Base-by-base conservation (phyloP, 345 rosid genomes). In the Citrus reticulata region DNA sequence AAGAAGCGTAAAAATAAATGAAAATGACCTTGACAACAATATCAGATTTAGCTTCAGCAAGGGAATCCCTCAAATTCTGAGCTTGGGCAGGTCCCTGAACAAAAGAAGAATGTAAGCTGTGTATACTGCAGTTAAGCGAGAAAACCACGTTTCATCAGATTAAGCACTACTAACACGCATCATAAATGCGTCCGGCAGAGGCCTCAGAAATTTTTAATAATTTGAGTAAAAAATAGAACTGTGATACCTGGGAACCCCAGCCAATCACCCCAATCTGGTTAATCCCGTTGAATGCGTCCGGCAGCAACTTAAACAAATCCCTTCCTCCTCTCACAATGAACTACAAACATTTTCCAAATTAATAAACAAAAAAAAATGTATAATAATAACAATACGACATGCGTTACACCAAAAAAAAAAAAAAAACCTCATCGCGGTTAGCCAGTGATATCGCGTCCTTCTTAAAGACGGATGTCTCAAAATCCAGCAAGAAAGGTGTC, bases 271-370 rank as follows among this genome's bases (percentile, higher is more conserved):
- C 98, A 65, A 95, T 95, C 85, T 95, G 98, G 86, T 91, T 91
- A 79, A 95, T 85, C n/a, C 98, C 98, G 78, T 89, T 92, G 82
- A 95, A 89, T 40, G 97, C 97, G 73, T 91, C 95, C 0, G 93
- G 94, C 74, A 93, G 85, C 89, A 90, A 83, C 40, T 88, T 86
- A 89, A 95, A 95, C 87, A 95, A 86, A 80, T 95, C 91, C 69
- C 98, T 91, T 39, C 98, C 97, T 80, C 98, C 98, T 91, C 92
- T 95, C 87, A 95, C 99, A 83, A 93, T 93, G 83, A 86, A 93
- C 99, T 95, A 60, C 80, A 80, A 60, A 39, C 32, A 46, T 20
- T 46, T 37, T 61, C 9, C 29, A 62, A 60, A 42, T 67, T 40
- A 1, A 17, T 11, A 30, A 9, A 37, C 32, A 35, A 71, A 11